These are phyloP conservation scores for Thraustotheca clavata DNA, from an alignment of 352 stramenopile species.

Conservation along the genomic window DNA sequence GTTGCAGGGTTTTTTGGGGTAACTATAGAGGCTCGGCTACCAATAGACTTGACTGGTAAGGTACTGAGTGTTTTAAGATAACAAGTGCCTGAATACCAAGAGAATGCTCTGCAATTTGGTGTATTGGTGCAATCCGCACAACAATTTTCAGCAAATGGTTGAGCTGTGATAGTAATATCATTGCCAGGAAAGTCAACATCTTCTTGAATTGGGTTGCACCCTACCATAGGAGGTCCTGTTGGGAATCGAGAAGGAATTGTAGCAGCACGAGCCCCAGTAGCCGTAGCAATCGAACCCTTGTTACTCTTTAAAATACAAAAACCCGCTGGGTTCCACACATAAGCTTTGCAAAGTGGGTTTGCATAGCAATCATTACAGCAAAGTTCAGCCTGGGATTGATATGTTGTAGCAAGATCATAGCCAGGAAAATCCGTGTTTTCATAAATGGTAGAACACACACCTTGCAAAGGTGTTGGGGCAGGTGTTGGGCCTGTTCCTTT, in stretches of 20 bases:
- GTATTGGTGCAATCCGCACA: conserved; percentile 25
- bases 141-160: conserved; percentile 20
- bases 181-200: conserved; percentile 29
- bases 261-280: neutral
- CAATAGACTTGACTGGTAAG: neutral
- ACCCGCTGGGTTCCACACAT: conserved; percentile 5
- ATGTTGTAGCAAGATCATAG: neutral
- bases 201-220: conserved; percentile 27
- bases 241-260: too few relatives aligned
- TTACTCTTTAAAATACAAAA: conserved; percentile 3
- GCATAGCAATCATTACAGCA: neutral
- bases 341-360: neutral
- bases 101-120: neutral
- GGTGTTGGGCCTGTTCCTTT: too few relatives aligned
- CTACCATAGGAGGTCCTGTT: conserved; percentile 23
- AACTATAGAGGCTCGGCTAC: neutral
- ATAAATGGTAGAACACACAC: neutral
- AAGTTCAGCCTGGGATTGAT: neutral
- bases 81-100: neutral
- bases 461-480: too few relatives aligned
- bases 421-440: neutral
- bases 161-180: conserved; percentile 24
- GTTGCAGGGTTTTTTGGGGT: neutral
- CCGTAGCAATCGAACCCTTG: neutral
- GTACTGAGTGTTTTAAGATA: conserved; percentile 8